Evolutionary conservation across 2,329 filamentous ascomycete species (phyloP).

Genomic region (Claviceps capensis): DNA sequence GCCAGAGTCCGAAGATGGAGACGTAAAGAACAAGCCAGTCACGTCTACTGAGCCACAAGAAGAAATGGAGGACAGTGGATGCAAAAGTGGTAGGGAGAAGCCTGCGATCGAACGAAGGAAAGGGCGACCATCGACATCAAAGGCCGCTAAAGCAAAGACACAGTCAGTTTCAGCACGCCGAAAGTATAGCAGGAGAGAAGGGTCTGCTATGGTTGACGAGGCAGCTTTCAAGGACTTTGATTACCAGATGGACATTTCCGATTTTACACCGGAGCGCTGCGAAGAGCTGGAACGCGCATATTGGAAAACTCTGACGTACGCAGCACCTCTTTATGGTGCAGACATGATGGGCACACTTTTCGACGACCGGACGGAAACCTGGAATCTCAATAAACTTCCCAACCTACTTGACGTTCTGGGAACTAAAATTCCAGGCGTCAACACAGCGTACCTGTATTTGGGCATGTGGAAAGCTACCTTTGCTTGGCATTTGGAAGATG

Average conservation of each 20-base stretch:
- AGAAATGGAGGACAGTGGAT: constrained; percentile 27
- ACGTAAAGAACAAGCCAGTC: constrained; percentile 22
- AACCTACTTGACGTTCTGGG: constrained; percentile 90
- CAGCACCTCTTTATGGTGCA: constrained; percentile 85
- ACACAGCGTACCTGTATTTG: constrained; percentile 92
- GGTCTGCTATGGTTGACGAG: constrained; percentile 71
- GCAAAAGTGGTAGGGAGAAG: constrained; percentile 31
- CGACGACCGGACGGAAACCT: constrained; percentile 66
- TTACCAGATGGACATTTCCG: constrained; percentile 74
- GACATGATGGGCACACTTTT: constrained; percentile 95
- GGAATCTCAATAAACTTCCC: constrained; percentile 91
- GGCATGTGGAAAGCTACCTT: constrained; percentile 99
- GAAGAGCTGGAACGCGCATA: constrained; percentile 90
- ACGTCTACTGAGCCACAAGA: constrained; percentile 32
- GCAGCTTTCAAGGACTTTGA: constrained; percentile 83
- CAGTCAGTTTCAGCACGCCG: constrained; percentile 76
- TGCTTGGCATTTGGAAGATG: constrained; percentile 96
- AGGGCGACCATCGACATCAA: constrained; percentile 34
- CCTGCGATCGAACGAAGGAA: constrained; percentile 16
- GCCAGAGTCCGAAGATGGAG: constrained; percentile 18
- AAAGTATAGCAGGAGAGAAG: constrained; percentile 71
- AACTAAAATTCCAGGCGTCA: constrained; percentile 92
- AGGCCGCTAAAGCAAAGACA: constrained; percentile 42
- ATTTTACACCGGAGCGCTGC: constrained; percentile 83
- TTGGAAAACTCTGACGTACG: constrained; percentile 95